Evolutionary conservation across 805 yeast genomes (phyloP), one percentile per base, ranked within the genome.

Genomic region (Pichia exigua): DNA sequence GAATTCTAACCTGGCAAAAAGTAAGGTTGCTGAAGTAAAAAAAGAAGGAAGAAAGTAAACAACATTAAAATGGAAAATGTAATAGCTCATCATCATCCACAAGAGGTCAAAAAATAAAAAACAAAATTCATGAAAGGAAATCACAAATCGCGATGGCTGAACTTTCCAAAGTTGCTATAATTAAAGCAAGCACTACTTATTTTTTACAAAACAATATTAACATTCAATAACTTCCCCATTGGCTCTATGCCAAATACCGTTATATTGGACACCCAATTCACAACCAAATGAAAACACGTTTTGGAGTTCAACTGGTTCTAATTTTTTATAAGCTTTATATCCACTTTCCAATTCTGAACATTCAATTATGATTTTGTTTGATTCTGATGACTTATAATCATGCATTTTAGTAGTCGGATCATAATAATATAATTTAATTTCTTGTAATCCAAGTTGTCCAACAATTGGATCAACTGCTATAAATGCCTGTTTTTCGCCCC

Each of bases 401-500:
- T 50, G 43, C 17, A 13, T 10, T 15, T 3, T 11, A 0, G 20
- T 40, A 4, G n/a, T 35, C 3, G 43, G 26, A 24, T 55, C 54
- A 38, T 53, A 47, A 42, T 53, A 63, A 41, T 40, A 65, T 6
- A 65, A 46, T 45, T 57, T 51, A 15, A 65, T 55, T 6, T 42
- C 27, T 11, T 55, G 48, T 27, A 57, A 47, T 2, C 59, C 61
- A 22, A 67, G 60, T 1, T 54, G 52, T 0, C 64, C 65, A 17
- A 83, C 83, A 2, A 74, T 75, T 1, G 87, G 83, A 28, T 84
- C 84, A 13, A 84, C 62, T 1, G 81, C 90, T n/a, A 84, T 70
- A 62, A 81, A 77, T 35, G 78, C 78, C 2, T 85, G 81, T 51
- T 83, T 77, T 28, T 82, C 78, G 1, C 88, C 87, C 89, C 89